phyloP scores from a whole-genome alignment of 805 yeast species.

The Metschnikowia baotianmanensis region DNA sequence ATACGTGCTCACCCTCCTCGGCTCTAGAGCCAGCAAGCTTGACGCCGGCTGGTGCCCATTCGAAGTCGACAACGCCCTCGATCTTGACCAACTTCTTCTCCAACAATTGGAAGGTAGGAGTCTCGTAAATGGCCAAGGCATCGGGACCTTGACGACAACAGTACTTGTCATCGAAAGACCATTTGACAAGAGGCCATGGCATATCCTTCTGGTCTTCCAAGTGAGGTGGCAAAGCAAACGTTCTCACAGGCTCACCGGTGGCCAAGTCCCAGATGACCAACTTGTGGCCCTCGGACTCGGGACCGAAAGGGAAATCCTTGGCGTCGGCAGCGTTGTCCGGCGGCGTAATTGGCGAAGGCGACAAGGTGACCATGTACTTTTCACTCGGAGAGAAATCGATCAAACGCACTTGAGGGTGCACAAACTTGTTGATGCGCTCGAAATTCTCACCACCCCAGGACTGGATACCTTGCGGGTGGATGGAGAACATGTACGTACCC shows the following conservation, averaged over 20 bases:
- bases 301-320: constrained; percentile 75
- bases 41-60: constrained; percentile 91
- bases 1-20: constrained; percentile 58
- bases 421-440: constrained; percentile 68
- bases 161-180: constrained; percentile 90
- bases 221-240: constrained; percentile 85
- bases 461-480: constrained; percentile 93
- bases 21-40: constrained; percentile 54
- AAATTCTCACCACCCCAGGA: constrained; percentile 92
- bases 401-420: constrained; percentile 86
- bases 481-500: constrained; percentile 83
- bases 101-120: constrained; percentile 71
- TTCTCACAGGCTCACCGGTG: constrained; percentile 79
- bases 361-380: constrained; percentile 83
- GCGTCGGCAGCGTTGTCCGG: constrained; percentile 63
- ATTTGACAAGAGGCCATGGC: constrained; percentile 95
- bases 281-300: constrained; percentile 88
- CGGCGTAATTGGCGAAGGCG: constrained; percentile 75
- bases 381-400: constrained; percentile 93
- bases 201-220: constrained; percentile 64
- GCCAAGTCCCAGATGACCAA: constrained; percentile 89
- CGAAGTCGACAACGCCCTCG: constrained; percentile 85
- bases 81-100: constrained; percentile 84
- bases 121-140: constrained; percentile 86
- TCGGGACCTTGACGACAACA: constrained; percentile 95